Conservation (phyloP, 257 asterid genomes). For the Lycium ferocissimum region DNA sequence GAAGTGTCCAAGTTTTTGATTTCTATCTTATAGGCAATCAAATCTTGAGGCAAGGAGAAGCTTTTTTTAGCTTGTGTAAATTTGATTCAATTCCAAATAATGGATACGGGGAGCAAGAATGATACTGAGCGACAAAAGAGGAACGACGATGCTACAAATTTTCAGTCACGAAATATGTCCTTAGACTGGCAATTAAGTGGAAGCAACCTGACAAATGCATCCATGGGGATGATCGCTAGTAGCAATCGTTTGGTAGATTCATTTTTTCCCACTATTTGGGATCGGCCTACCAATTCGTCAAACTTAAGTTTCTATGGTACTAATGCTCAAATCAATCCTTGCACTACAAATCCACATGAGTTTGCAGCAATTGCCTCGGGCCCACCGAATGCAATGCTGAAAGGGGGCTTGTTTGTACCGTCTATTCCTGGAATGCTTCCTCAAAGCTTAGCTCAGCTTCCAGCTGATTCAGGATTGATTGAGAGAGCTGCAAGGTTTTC, state of each 20-base stretch:
- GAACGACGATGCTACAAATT: constrained; percentile 48
- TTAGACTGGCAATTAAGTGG: constrained; percentile 73
- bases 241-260: constrained; percentile 57
- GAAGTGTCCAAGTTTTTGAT: neutral
- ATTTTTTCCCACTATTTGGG: constrained; percentile 63
- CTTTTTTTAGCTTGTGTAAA: neutral
- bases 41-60: constrained; percentile 18
- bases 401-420: constrained; percentile 46
- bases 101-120: constrained; percentile 63
- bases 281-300: constrained; percentile 52
- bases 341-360: constrained; percentile 42
- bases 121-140: constrained; percentile 53
- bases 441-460: constrained; percentile 73
- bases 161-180: constrained; percentile 51
- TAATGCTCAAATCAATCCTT: constrained; percentile 50
- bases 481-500: constrained; percentile 93
- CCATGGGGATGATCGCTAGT: constrained; percentile 42
- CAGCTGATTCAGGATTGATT: constrained; percentile 79
- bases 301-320: constrained; percentile 44
- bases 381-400: constrained; percentile 40
- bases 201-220: constrained; percentile 35
- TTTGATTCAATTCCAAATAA: constrained; percentile 17
- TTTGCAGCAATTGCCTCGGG: constrained; percentile 35
- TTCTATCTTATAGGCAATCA: neutral
- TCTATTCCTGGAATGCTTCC: constrained; percentile 57